These are phyloP conservation scores for Peronospora belbahrii DNA, from an alignment of 352 stramenopile genomes.

Conservation along the genomic window DNA sequence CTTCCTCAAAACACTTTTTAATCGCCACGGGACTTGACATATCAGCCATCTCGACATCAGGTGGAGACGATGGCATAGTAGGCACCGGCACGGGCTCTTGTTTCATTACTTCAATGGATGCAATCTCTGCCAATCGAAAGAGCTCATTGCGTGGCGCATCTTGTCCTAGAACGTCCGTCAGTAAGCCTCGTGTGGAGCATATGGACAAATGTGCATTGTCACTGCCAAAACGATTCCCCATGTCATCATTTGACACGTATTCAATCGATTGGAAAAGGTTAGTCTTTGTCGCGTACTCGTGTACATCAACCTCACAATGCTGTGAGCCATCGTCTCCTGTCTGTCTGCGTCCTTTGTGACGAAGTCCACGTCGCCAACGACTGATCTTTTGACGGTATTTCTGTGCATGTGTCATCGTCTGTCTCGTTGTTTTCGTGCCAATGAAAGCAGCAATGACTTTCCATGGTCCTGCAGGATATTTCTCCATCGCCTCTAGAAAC, in stretches of 20 bases:
- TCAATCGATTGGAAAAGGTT: slow-evolving; percentile 60
- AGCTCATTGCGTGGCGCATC: slow-evolving; percentile 43
- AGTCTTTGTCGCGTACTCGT: slow-evolving; percentile 46
- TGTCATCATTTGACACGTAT: slow-evolving; percentile 51
- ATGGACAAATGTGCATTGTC: slow-evolving; percentile 4
- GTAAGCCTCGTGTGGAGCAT: slow-evolving; percentile 33
- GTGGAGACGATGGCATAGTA: slow-evolving; percentile 12
- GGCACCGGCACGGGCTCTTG: slow-evolving; percentile 29
- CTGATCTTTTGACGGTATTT: slow-evolving; percentile 84
- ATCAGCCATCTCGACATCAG: slow-evolving; percentile 36
- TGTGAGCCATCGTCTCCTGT: slow-evolving; percentile 26
- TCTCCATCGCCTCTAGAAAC: slow-evolving; percentile 82
- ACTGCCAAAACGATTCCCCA: slow-evolving; percentile 20
- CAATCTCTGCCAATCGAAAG: slow-evolving; percentile 67
- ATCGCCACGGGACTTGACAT: slow-evolving; percentile 32
- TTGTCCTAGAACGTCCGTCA: slow-evolving; percentile 21
- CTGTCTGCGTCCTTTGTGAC: slow-evolving; percentile 77
- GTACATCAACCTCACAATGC: slow-evolving; percentile 29
- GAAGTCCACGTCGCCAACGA: slow-evolving; percentile 55
- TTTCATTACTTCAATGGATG: slow-evolving; percentile 72
- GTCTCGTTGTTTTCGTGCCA: slow-evolving; percentile 82
- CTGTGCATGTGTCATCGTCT: slow-evolving; percentile 89
- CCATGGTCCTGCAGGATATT: slow-evolving; percentile 77
- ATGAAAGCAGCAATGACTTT: slow-evolving; percentile 83
- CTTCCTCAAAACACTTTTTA: slow-evolving; percentile 26